These are phyloP conservation scores for Pichia eremophila DNA, from an alignment of 805 yeast species.

Conservation along the genomic window DNA sequence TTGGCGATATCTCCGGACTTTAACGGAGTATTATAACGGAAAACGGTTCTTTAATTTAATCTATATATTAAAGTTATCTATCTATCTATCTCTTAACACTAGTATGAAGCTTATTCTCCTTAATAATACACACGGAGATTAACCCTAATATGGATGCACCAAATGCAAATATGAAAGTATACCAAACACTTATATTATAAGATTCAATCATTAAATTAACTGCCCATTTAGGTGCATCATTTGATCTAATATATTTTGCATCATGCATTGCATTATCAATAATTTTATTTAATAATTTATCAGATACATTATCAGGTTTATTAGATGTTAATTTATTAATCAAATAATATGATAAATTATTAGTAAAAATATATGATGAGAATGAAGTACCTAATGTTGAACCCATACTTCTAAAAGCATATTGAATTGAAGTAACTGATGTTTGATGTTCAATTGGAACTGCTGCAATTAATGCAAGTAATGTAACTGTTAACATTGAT, in stretches of 20 bases:
- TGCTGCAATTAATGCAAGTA: slow-evolving; percentile 61
- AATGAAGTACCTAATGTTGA: slow-evolving; percentile 57
- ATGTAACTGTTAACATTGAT: slow-evolving; percentile 53
- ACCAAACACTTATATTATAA: slow-evolving; percentile 44
- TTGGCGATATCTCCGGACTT: not conserved
- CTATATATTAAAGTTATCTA: too few species aligned
- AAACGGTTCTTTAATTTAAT: too few species aligned
- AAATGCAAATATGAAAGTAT: slow-evolving; percentile 40
- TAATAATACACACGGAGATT: slow-evolving; percentile 36
- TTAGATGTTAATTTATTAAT: slow-evolving; percentile 22
- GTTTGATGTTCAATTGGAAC: slow-evolving; percentile 62
- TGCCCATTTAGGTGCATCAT: slow-evolving; percentile 43
- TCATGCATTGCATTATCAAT: slow-evolving; percentile 46
- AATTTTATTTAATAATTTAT: slow-evolving; percentile 31
- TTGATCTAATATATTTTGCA: slow-evolving; percentile 40
- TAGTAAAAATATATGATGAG: slow-evolving; percentile 55
- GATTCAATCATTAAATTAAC: slow-evolving; percentile 37
- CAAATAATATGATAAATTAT: slow-evolving; percentile 28
- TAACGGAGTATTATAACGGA: too few species aligned
- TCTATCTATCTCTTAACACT: slow-evolving; percentile 32
- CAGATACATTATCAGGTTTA: slow-evolving; percentile 29
- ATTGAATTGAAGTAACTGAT: slow-evolving; percentile 56
- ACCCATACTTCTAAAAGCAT: slow-evolving; percentile 58
- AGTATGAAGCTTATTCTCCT: slow-evolving; percentile 49
- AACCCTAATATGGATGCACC: slow-evolving; percentile 32